A percentile compares a stretch with the other conserved stretches of the same genome.
phyloP scores from a whole-genome alignment of 116 monocot species.

The Iris pallida region DNA sequence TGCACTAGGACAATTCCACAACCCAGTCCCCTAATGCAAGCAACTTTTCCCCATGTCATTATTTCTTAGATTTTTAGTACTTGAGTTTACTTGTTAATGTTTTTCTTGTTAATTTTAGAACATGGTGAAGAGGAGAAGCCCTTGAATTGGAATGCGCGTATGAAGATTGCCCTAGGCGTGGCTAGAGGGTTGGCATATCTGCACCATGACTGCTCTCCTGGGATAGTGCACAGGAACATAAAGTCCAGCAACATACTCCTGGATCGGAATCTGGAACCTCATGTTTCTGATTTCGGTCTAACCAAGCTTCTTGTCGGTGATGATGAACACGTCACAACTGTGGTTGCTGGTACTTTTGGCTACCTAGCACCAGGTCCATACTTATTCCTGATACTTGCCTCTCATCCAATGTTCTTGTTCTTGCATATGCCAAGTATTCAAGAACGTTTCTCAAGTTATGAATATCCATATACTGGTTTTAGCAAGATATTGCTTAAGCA shows the following conservation, averaged over 20 bases:
- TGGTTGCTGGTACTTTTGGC: conserved; percentile 96
- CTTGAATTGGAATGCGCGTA: conserved; percentile 98
- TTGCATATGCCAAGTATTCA: background rate
- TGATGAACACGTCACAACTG: conserved; percentile 79
- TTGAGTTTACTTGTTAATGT: background rate
- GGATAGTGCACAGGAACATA: conserved; percentile 77
- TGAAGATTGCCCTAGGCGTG: conserved; percentile 90
- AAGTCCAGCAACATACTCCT: conserved; percentile 99
- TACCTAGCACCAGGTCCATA: conserved; percentile 80
- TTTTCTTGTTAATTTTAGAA: conserved; percentile 31
- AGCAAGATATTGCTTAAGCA: too few relatives aligned
- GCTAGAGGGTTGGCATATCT: conserved; percentile 88
- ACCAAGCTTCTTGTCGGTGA: conserved; percentile 82
- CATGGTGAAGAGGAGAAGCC: conserved; percentile 61
- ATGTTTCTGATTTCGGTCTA: conserved; percentile 89
- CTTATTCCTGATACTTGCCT: background rate
- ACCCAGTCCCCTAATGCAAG: too few relatives aligned
- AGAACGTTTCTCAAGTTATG: too few relatives aligned
- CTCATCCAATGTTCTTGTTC: background rate
- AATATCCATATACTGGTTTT: too few relatives aligned
- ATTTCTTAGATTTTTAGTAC: background rate
- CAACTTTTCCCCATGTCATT: too few relatives aligned
- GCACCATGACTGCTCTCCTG: conserved; percentile 93
- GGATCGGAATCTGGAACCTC: conserved; percentile 82
- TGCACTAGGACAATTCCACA: too few relatives aligned